These are phyloP conservation scores for Tetrahymena thermophila DNA, from an alignment of 73 alveolate species.

Conservation along the genomic window DNA sequence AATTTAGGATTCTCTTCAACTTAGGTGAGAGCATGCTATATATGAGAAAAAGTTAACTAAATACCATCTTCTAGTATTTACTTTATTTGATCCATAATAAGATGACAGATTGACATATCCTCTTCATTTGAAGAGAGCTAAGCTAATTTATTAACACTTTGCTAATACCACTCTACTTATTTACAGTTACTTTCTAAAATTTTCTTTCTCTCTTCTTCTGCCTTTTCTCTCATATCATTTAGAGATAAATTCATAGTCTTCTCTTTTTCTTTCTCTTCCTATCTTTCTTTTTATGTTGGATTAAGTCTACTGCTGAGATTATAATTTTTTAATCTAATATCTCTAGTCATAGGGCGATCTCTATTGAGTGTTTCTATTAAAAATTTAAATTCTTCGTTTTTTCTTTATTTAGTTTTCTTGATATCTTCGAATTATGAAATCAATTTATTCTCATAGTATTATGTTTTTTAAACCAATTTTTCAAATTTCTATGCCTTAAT, in stretches of 20 bases:
- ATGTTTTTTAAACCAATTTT: not conserved
- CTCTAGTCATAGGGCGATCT: not conserved
- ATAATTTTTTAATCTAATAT: not conserved
- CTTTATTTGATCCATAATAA: not conserved
- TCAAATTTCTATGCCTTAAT: not conserved
- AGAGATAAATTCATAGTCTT: not conserved
- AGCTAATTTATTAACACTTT: not conserved
- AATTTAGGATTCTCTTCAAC: not conserved
- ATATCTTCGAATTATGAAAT: not conserved
- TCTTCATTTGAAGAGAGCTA: not conserved
- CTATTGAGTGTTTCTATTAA: not conserved
- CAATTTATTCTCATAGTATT: not conserved
- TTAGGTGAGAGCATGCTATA: not conserved
- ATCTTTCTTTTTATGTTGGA: not conserved
- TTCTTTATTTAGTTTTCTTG: not conserved
- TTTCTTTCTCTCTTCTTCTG: not conserved
- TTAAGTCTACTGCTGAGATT: not conserved
- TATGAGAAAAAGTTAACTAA: not conserved
- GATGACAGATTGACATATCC: not conserved
- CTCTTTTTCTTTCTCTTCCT: not conserved
- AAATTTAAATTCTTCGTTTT: not conserved
- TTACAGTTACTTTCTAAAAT: not conserved
- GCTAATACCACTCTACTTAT: not conserved
- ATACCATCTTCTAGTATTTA: not conserved
- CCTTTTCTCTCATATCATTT: not conserved